phyloP scores from a whole-genome alignment of 257 asterid genomes.

The Cinchona pubescens region DNA sequence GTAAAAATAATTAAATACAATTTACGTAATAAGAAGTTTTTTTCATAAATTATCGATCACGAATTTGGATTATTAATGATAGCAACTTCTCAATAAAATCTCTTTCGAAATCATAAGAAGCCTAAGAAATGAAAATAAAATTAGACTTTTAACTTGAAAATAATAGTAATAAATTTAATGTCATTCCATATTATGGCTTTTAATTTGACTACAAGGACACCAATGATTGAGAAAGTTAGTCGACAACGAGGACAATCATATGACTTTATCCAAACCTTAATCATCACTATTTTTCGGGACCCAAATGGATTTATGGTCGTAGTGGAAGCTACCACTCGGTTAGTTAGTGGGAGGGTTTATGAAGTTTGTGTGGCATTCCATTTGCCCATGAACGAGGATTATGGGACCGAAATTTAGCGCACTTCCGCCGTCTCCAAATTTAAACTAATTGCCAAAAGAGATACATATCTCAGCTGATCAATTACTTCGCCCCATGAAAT shows the following conservation, averaged over 20 bases:
- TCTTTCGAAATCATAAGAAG: not conserved
- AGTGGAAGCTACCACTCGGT: constrained; percentile 47
- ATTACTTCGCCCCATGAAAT: constrained; percentile 35
- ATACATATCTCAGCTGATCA: constrained; percentile 24
- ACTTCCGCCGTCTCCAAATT: constrained; percentile 69
- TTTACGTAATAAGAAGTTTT: too few species aligned
- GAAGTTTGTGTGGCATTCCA: constrained; percentile 16
- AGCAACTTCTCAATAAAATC: not conserved
- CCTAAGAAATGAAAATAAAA: not conserved
- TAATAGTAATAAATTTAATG: not conserved
- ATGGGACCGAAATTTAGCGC: constrained; percentile 58
- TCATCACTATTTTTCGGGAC: constrained; percentile 50
- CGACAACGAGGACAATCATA: constrained; percentile 30
- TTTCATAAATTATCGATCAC: too few species aligned
- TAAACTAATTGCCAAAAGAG: constrained; percentile 24
- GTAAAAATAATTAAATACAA: too few species aligned
- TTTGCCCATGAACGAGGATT: constrained; percentile 25
- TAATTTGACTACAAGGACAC: constrained; percentile 33
- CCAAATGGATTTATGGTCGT: constrained; percentile 34
- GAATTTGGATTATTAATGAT: too few species aligned
- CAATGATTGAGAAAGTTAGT: constrained; percentile 31
- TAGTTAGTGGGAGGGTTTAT: constrained; percentile 25
- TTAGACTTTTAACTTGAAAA: not conserved
- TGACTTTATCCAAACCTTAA: constrained; percentile 53
- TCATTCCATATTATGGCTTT: constrained; percentile 28